These are phyloP conservation scores for Parsonsia alboflavescens DNA, from an alignment of 257 asterid species.

Conservation along the genomic window DNA sequence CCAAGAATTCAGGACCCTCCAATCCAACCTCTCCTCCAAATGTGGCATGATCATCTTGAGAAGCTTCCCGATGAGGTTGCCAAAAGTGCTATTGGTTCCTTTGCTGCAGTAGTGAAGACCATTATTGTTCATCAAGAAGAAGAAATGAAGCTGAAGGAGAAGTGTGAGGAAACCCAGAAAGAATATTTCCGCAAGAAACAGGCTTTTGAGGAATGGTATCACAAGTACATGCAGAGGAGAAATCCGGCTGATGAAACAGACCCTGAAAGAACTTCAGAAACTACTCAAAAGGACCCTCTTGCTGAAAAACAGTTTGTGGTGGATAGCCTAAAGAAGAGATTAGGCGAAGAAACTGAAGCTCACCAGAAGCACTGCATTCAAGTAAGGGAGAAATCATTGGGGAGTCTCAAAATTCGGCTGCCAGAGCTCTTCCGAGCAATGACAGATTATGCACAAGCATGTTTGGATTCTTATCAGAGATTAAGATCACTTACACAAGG, in stretches of 20 bases:
- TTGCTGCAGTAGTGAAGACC: constrained; percentile 75
- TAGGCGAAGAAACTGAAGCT: constrained; percentile 77
- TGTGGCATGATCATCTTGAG: constrained; percentile 83
- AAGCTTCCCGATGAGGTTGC: constrained; percentile 92
- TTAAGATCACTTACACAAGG: constrained; percentile 44
- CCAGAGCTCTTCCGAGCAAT: constrained; percentile 90
- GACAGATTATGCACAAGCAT: constrained; percentile 58
- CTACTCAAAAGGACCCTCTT: constrained; percentile 50
- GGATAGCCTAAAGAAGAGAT: constrained; percentile 60
- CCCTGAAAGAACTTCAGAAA: constrained; percentile 30
- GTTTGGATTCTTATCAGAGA: constrained; percentile 53
- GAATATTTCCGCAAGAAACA: constrained; percentile 72
- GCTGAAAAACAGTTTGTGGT: constrained; percentile 62
- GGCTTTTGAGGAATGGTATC: constrained; percentile 82
- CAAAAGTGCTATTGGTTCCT: constrained; percentile 69
- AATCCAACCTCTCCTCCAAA: constrained; percentile 65
- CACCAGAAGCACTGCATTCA: constrained; percentile 76
- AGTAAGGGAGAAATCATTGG: constrained; percentile 83
- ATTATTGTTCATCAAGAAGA: constrained; percentile 72
- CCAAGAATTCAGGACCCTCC: constrained; percentile 55
- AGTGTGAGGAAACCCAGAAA: constrained; percentile 66
- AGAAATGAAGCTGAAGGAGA: constrained; percentile 89
- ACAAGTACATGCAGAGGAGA: constrained; percentile 52
- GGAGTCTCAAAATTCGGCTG: constrained; percentile 63
- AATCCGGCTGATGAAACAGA: constrained; percentile 38